A percentile compares a stretch with the other conserved stretches of the same genome.
Evolutionary conservation across 2,329 filamentous ascomycete species (phyloP).

Genomic region (Claviceps citrina): DNA sequence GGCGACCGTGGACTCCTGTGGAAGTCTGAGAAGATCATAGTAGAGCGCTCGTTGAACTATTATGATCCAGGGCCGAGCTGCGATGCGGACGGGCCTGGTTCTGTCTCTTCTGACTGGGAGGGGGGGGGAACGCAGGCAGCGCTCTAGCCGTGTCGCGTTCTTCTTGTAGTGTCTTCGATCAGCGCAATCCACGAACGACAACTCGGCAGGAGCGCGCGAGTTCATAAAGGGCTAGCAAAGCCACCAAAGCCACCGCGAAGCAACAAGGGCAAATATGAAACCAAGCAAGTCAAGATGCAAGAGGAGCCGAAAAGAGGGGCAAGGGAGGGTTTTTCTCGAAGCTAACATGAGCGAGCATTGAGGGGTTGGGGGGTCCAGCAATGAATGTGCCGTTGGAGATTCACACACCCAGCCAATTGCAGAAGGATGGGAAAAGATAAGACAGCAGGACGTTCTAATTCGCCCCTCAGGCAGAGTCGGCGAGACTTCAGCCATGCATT

Average conservation of each 20-base stretch:
- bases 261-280: neutral
- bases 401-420: conserved; percentile 2
- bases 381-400: neutral
- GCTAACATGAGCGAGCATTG: neutral
- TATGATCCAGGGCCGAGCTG: neutral
- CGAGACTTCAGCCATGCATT: neutral
- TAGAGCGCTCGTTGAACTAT: neutral
- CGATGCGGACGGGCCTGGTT: neutral
- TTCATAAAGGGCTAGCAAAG: neutral
- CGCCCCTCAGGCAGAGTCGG: neutral
- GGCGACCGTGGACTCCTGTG: conserved; percentile 41
- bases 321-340: neutral
- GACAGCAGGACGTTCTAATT: conserved; percentile 1
- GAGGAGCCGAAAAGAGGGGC: neutral
- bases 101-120: neutral
- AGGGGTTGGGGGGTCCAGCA: too few relatives aligned
- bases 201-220: neutral
- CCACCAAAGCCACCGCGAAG: too few relatives aligned
- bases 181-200: neutral
- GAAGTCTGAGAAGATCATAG: conserved; percentile 44
- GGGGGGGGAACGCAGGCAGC: neutral
- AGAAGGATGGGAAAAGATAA: conserved; percentile 2
- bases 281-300: neutral
- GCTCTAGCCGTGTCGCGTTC: neutral
- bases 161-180: neutral